Base-by-base conservation (phyloP, 2,329 filamentous ascomycete genomes). In the Colletotrichum lindemuthianum region DNA sequence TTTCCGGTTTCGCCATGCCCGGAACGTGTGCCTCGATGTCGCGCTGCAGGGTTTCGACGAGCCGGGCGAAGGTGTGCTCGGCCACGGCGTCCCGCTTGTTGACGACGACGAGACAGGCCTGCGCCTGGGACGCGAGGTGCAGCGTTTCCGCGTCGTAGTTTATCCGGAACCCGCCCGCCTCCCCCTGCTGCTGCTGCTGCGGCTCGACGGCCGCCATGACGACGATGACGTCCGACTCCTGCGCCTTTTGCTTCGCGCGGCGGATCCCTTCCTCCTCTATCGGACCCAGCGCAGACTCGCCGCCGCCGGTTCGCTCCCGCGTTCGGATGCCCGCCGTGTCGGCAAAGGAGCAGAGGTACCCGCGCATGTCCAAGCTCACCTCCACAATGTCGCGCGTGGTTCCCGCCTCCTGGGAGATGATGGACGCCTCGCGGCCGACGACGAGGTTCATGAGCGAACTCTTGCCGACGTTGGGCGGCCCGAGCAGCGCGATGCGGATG, bases 341-440 rank as follows among this genome's bases (percentile, higher is more conserved):
- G 13, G 95, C 94, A 73, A 99, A 90, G n/a, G 92, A 92, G 76
- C 94, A 97, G 53, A 96, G 88, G 79, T 92, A 99, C 0, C 96
- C 96, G 1, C 90, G 88, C 51, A 99, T 84, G 77, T 99, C 96
- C 33, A 99, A 84, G 34, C 91, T 91, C 1, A 96, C 92, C 79
- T 99, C 96, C 10, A 99, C 90, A 56, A 99, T 90, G 78, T 99
- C 96, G 65, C 96, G 82, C 7, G 96, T 99, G 1, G 96, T 99
- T 0, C 96, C 96, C 43, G 93, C 93, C 78, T 98, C 94, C 1
- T 88, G 85, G 48, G 93, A 97, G 8, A 99, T 96, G 71, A 99
- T 99, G 4, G 94, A 96, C 2, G 96, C 96, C 75, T 98, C 95
- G 56, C 94, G 85, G 0, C 96, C 95, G 3, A 97, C 92, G 54